A percentile compares a stretch with the other conserved stretches of the same genome.
These are phyloP conservation scores for Exophiala aquamarina DNA, from an alignment of 2,329 filamentous ascomycete species.

Conservation along the genomic window DNA sequence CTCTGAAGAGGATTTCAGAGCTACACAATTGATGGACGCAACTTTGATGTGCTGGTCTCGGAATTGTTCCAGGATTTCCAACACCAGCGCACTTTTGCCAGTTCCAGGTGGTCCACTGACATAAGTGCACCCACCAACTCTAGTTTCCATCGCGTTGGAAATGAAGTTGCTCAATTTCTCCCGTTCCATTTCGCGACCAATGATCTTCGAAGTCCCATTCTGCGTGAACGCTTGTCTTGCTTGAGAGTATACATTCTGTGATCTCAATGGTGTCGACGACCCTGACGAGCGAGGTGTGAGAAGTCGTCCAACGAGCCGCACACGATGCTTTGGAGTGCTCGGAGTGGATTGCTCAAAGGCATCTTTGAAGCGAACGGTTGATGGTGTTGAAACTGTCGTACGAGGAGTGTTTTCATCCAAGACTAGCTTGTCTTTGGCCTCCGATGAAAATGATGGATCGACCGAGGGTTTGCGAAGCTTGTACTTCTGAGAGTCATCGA, in stretches of 20 bases:
- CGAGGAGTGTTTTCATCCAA: constrained; percentile 46
- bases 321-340: constrained; percentile 78
- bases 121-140: constrained; percentile 79
- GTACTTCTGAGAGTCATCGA: constrained; percentile 32
- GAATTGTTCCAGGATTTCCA: constrained; percentile 68
- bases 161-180: constrained; percentile 70
- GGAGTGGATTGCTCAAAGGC: constrained; percentile 67
- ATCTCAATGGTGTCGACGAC: constrained; percentile 68
- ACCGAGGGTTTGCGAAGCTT: not conserved
- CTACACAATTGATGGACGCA: constrained; percentile 94
- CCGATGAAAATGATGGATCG: not conserved
- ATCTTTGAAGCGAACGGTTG: constrained; percentile 73
- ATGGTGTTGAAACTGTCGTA: constrained; percentile 46
- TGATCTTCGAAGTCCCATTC: constrained; percentile 70
- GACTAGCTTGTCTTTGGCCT: constrained; percentile 65
- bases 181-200: constrained; percentile 72
- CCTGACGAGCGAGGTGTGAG: constrained; percentile 77
- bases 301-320: constrained; percentile 73
- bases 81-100: constrained; percentile 92
- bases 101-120: constrained; percentile 95
- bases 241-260: constrained; percentile 76
- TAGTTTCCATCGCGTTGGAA: constrained; percentile 58
- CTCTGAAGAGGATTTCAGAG: constrained; percentile 83
- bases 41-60: constrained; percentile 59
- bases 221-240: constrained; percentile 86